phyloP scores from a whole-genome alignment of 2,329 filamentous ascomycete genomes.

The Nakataea oryzae region DNA sequence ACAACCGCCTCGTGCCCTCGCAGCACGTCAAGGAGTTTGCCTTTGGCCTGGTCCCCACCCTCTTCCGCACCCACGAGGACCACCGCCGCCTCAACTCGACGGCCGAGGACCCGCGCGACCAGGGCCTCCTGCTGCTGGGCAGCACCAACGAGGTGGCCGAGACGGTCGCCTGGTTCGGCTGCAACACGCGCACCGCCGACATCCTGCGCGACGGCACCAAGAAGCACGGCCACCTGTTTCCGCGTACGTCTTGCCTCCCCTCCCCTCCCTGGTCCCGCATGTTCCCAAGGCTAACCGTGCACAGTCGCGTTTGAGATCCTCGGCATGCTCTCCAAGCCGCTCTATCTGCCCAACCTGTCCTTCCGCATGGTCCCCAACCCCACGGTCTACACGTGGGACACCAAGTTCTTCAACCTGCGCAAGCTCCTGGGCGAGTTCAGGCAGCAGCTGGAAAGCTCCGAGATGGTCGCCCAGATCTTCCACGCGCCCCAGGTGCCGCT shows the following conservation, averaged over 20 bases:
- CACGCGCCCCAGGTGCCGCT: background rate
- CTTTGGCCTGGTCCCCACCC: constrained; percentile 45
- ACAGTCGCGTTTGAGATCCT: constrained; percentile 46
- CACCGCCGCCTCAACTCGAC: constrained; percentile 24
- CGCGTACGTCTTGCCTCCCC: constrained; percentile 22
- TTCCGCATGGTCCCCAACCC: constrained; percentile 48
- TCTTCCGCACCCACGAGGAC: constrained; percentile 22
- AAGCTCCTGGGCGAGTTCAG: constrained; percentile 29
- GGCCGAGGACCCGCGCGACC: constrained; percentile 27
- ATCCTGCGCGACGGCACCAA: constrained; percentile 27
- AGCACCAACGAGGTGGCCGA: constrained; percentile 37
- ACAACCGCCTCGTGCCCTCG: constrained; percentile 40
- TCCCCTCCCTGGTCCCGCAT: background rate
- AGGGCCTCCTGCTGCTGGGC: constrained; percentile 35
- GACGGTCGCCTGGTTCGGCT: constrained; percentile 41
- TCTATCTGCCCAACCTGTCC: constrained; percentile 36
- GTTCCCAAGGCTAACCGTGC: background rate
- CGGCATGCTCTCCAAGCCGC: constrained; percentile 42
- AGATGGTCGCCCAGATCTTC: constrained; percentile 5
- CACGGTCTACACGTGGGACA: constrained; percentile 43
- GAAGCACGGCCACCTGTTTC: constrained; percentile 36
- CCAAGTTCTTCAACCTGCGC: constrained; percentile 31
- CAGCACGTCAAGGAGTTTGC: constrained; percentile 43
- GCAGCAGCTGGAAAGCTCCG: constrained; percentile 14
- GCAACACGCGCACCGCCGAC: constrained; percentile 39